Base-by-base conservation (phyloP, 2,329 filamentous ascomycete genomes). In the Lojkania enalia region DNA sequence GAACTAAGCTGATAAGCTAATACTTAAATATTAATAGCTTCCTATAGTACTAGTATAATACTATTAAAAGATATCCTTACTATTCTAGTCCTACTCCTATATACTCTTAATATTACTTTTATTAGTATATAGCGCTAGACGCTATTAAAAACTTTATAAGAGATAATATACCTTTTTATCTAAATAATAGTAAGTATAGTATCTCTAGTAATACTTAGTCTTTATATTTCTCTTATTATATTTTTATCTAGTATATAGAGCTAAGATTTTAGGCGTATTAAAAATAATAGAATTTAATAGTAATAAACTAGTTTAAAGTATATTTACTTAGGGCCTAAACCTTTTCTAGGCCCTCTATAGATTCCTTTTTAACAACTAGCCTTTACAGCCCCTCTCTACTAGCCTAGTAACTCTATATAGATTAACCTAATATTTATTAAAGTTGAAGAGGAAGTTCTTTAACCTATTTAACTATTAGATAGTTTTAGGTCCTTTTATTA, bases 91-190 rank as follows among this genome's bases (percentile, higher is more conserved):
- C 15, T 33, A 33, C 15, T 33, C 16, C 7, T 9, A 33, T 9
- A 33, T 9, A 15, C 31, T 33, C 16, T 33, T 33, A 33, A 33
- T 33, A 33, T 33, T 15, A 33, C 15, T 33, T 15, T 33, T 11
- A 33, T 33, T 15, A 12, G 15, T 15, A 16, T 33, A 33, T 7
- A 15, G 31, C 15, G 31, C 7, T 9, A 15, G 31, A 33, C 15
- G 15, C 31, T 33, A 33, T 15, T 33, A 33, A 33, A 15, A 33
- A 33, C 31, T 33, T 33, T 33, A 15, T 33, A 33, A 33, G 9
- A 33, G 25, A 27, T 27, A 27, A 27, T 27, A 27, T 7, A n/a
- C 25, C n/a, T 27, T 27, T 9, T 7, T 27, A 27, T 27, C 25
- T 27, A 27, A 27, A 9, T 27, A 33, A 9, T 33, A 33, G 16